A percentile compares a stretch with the other conserved stretches of the same genome.
phyloP scores from a whole-genome alignment of 1,139 yeast species.

The Protomyces macrosporus region DNA sequence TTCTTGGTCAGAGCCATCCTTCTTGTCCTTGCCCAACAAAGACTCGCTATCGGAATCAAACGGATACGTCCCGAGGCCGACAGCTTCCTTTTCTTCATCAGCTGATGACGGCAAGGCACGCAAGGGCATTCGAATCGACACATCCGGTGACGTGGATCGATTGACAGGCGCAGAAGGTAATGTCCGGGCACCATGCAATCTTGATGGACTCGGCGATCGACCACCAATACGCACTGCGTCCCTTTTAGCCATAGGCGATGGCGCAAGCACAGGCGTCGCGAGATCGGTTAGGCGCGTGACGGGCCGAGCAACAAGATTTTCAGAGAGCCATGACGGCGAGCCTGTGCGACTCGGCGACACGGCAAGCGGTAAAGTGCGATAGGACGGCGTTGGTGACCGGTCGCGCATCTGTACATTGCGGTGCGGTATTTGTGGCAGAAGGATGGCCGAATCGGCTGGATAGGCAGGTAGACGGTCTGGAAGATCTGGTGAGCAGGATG shows the following conservation, averaged over 20 bases:
- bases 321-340: not conserved
- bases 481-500: not conserved
- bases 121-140: slow-evolving; percentile 16
- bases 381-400: not conserved
- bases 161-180: not conserved
- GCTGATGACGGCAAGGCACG: not conserved
- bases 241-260: not conserved
- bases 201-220: slow-evolving; percentile 6
- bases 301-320: not conserved
- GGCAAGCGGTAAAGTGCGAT: not conserved
- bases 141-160: slow-evolving; percentile 12
- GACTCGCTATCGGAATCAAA: not conserved
- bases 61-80: not conserved
- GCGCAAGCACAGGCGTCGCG: not conserved
- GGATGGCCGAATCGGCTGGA: not conserved
- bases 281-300: not conserved
- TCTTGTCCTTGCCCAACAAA: not conserved
- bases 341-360: not conserved
- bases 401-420: not conserved
- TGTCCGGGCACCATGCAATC: slow-evolving; percentile 3
- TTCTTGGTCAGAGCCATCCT: not conserved
- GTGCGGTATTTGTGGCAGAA: not conserved
- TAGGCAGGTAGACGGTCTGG: not conserved
- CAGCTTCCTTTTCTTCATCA: not conserved
- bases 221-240: not conserved